Evolutionary conservation across 108 stramenopile genomes (phyloP).

Genomic region (Pseudonitzschia delicatissima): DNA sequence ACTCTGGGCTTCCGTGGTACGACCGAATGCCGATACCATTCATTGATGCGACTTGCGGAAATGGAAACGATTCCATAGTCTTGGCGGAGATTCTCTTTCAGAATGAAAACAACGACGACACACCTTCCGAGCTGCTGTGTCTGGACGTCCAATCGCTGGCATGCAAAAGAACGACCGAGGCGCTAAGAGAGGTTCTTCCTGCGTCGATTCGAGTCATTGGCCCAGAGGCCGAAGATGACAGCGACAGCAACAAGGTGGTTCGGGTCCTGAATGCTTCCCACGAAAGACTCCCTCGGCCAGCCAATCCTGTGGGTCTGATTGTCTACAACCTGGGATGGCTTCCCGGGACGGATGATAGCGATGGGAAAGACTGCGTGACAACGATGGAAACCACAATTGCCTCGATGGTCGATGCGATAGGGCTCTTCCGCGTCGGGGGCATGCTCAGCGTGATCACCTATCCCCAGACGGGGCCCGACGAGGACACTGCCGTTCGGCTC

Average conservation of each 20-base stretch:
- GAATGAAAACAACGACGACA: background rate
- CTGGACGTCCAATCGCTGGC: slow-evolving; percentile 76
- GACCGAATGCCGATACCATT: slow-evolving; percentile 56
- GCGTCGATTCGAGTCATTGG: background rate
- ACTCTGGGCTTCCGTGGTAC: slow-evolving; percentile 56
- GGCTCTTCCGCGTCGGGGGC: slow-evolving; percentile 66
- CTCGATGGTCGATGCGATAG: slow-evolving; percentile 65
- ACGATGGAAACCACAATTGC: slow-evolving; percentile 56
- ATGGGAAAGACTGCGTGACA: slow-evolving; percentile 51
- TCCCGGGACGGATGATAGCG: slow-evolving; percentile 27
- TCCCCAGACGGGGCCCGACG: slow-evolving; percentile 57
- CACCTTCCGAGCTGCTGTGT: slow-evolving; percentile 43
- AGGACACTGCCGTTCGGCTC: slow-evolving; percentile 57
- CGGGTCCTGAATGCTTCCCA: slow-evolving; percentile 48
- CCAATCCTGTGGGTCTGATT: slow-evolving; percentile 48
- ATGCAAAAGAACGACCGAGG: slow-evolving; percentile 47
- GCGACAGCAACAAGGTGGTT: slow-evolving; percentile 2
- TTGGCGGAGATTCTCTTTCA: slow-evolving; percentile 61
- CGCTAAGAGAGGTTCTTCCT: slow-evolving; percentile 19
- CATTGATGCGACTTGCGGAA: slow-evolving; percentile 86
- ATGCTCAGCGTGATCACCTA: slow-evolving; percentile 77
- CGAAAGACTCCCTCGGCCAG: slow-evolving; percentile 35
- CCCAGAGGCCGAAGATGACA: background rate
- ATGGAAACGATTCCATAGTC: slow-evolving; percentile 62
- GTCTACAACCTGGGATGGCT: slow-evolving; percentile 84